Evolutionary conservation across 495 filamentous ascomycete species (phyloP).

Genomic region (Hyaloscypha variabilis): DNA sequence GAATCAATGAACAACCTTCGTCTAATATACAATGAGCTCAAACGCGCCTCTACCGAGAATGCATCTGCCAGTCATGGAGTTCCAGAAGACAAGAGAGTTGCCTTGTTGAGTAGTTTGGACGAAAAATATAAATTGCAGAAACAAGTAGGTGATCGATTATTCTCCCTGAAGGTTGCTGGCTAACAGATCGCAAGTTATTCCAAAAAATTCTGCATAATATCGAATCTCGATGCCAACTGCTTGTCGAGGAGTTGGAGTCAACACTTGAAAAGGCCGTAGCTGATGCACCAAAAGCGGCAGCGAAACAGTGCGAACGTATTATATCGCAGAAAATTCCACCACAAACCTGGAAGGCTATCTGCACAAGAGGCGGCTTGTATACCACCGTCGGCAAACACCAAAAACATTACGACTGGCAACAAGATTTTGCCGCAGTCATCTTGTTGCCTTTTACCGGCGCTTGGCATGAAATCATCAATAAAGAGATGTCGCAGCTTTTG

Average conservation of each 20-base stretch:
- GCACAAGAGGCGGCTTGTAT: not conserved
- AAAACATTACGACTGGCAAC: not conserved
- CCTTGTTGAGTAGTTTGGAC: no score
- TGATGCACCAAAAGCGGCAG: not conserved
- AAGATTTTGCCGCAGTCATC: not conserved
- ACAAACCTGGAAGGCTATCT: not conserved
- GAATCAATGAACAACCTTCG: not conserved
- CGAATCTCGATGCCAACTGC: no score
- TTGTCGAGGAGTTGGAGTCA: no score
- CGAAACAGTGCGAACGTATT: not conserved
- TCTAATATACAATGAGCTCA: not conserved
- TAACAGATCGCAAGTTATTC: no score
- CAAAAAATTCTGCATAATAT: no score
- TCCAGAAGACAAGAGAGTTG: no score
- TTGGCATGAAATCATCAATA: not conserved
- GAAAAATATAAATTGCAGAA: no score
- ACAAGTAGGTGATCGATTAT: no score
- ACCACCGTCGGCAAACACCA: not conserved
- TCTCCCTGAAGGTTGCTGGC: no score
- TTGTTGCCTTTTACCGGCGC: not conserved
- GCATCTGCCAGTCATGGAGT: no score
- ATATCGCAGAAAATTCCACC: not conserved
- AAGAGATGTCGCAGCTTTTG: not conserved
- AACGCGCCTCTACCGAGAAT: slow-evolving; percentile 3
- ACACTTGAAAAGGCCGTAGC: not conserved